Base-by-base conservation (phyloP, 2,329 filamentous ascomycete species). In the Aspergillus arachidicola region DNA sequence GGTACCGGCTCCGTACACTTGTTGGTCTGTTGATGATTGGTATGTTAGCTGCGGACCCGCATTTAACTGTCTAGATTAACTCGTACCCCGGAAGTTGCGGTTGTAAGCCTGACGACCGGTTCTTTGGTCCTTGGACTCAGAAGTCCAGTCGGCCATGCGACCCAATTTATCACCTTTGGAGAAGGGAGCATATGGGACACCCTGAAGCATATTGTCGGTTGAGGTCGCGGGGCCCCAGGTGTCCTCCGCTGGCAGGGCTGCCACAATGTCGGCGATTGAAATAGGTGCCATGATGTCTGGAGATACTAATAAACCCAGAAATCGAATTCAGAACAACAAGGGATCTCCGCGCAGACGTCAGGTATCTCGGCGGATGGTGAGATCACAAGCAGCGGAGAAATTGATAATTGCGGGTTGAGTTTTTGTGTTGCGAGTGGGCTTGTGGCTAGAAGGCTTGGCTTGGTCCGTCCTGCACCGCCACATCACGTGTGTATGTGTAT, bases 91-190 rank as follows among this genome's bases (percentile, higher is more conserved):
- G 82, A 91, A 97, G 80, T 94, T 95, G 72, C 94, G 87, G 80
- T 94, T 93, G 81, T 96, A 98, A 77, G 95, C 92, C 79, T 91
- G 89, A 77, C 94, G 86, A 66, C 93, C 92, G 70, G 91, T 91
- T 74, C 93, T 85, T 65, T 86, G 75, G 71, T 88, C 87, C 82
- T 97, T 97, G 79, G 91, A 89, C 77, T 97, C 95, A 55, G 89
- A 77, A 21, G 94, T 96, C 95, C 95, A 99, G 85, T 99, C 95
- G 65, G 95, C 95, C 94, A 99, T 98, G 79, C 95, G 94, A 76
- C 95, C 95, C 64, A 99, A 86, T 86, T 97, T 98, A 85, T 99
- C 95, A 78, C 93, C 93, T 83, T 99, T 99, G 71, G 94, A 97
- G 85, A 95, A 99, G 65, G 95, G 95, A 72, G 95, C 95, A 80